Base-by-base conservation (phyloP, 768 basidiomycete species). In the Lactarius sp. region DNA sequence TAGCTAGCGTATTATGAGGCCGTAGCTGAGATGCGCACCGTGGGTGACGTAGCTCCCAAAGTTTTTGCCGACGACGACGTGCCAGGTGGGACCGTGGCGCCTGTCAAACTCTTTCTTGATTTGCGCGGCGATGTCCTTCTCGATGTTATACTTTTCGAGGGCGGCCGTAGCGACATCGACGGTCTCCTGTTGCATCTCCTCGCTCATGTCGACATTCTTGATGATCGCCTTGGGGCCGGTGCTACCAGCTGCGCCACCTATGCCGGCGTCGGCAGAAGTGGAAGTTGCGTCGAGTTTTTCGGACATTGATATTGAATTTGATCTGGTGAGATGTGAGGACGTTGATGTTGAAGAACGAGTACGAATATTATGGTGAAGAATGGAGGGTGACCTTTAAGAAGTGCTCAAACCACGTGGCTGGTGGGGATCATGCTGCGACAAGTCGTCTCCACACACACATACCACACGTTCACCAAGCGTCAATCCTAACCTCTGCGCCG, bases 71-170 rank as follows among this genome's bases (percentile, higher is more conserved):
- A 96, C 96, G 68, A 98, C 94, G 75, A 94, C 94, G 75, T 98
- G 96, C 96, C 96, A 98, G 70, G 95, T 97, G 61, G 92, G 86
- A 31, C 93, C 92, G 70, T 93, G 87, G 76, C 88, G 80, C 77
- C 86, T 82, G 81, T 98, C 96, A 74, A 95, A 94, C 79, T 97
- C 94, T 77, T 94, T 94, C 84, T 98, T 98, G 84, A 98, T 91
- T 76, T 91, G 87, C 47, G 95, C 94, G 16, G 96, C 96, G 73
- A 98, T 94, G 75, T 98, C 96, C 77, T 97, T 98, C 81, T 98
- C 96, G 79, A 97, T 89, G 76, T 83, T 87, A 79, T 86, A 92
- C 75, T 92, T 90, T 70, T 94, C 89, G 75, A 98, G 83, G 1
- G 94, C 92, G 27, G 85, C 81, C 18, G 84, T 83, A 44, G 93